Evolutionary conservation across 2,329 filamentous ascomycete species (phyloP), one percentile per base, ranked within the genome.

Genomic region (Alternaria angustiovoidea): DNA sequence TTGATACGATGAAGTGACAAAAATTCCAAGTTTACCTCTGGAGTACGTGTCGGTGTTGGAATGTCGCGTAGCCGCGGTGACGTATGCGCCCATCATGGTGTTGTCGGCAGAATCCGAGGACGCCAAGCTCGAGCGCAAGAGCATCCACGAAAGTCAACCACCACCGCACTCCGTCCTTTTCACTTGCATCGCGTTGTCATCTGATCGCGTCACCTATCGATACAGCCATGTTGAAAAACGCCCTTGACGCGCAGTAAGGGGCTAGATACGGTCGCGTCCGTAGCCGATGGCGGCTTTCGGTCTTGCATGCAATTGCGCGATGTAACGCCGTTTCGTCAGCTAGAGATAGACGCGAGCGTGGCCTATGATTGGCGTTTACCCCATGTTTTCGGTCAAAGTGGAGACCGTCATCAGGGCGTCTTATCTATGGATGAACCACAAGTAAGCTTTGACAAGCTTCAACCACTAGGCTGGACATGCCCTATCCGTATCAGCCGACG

Each of bases 371-470:
- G 57, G 61, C 51, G 42, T 14, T n/a, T 62, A 58, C 59, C 59
- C 61, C 58, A 63, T 63, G 44, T 61, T 63, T 61, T 47, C 8
- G 12, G 34, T 7, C 42, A 18, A 20, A 34, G 44, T 41, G 26
- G 18, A 54, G 2, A 34, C 44, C 18, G 7, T 32, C 18, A 36
- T 16, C 36, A 39, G 32, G 28, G 48, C 52, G 20, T 55, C 56
- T 58, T 65, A 62, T 65, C 64, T 63, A 20, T 55, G 52, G 53
- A 52, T 54, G 32, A 39, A 39, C 44, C 22, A 52, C 28, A 30
- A 53, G 44, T 51, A 68, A 66, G 65, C 65, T 61, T 62, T 49
- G 44, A 48, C 46, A 66, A 68, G 65, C 65, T 64, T 65, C 52
- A 46, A 51, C 53, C 3, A 18, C 14, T 22, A 16, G 32, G 12